Conservation (phyloP, 164 flowering plant genomes). For the Protea cynaroides region DNA sequence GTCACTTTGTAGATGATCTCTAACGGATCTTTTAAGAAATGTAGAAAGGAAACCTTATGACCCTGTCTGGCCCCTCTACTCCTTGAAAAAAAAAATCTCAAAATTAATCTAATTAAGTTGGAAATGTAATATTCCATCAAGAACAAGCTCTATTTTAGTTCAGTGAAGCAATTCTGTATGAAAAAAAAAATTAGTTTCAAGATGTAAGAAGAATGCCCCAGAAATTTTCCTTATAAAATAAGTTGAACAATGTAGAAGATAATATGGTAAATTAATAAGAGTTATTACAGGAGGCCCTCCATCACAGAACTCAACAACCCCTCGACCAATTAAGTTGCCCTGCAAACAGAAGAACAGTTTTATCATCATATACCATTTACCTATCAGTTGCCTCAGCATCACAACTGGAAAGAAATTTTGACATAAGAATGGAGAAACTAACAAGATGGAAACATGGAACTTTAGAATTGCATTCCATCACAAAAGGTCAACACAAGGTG, state of each 20-base stretch:
- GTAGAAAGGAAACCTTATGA: no score
- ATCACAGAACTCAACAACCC: constrained; percentile 79
- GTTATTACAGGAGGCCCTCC: constrained; percentile 79
- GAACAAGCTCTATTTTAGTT: background rate
- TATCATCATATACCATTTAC: background rate
- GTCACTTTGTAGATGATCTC: no score
- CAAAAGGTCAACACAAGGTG: no score
- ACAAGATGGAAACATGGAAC: no score
- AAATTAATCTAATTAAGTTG: background rate
- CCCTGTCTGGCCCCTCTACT: no score
- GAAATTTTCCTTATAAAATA: background rate
- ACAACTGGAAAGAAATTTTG: no score
- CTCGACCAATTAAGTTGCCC: constrained; percentile 89
- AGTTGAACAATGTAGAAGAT: background rate
- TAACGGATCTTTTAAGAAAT: no score
- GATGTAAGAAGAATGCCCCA: background rate
- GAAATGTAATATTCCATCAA: background rate
- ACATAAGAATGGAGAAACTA: no score
- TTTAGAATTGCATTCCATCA: no score
- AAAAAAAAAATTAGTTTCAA: background rate
- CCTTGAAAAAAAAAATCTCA: no score
- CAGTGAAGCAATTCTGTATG: background rate
- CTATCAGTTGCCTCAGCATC: no score
- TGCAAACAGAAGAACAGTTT: constrained; percentile 21
- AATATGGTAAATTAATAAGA: background rate